Percentiles rank a stretch among this genome's conserved stretches.
Evolutionary conservation across 148 eudicot species (phyloP).

Genomic region (Vaccinium macrocarpon): DNA sequence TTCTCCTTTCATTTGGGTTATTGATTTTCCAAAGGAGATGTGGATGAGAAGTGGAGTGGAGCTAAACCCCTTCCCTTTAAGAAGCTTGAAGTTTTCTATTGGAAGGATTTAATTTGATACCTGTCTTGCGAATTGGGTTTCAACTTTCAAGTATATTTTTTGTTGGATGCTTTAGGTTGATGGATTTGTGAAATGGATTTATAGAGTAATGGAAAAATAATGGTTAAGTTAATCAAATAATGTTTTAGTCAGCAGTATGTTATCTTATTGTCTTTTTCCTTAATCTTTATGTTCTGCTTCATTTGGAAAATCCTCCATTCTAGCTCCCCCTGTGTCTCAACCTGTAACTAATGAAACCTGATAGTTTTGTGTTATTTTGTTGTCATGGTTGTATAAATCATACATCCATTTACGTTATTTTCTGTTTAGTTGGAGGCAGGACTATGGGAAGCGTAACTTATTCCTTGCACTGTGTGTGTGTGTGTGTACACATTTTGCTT

Average conservation of each 20-base stretch:
- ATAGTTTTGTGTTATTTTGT: not conserved
- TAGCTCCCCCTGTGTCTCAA: too few relatives aligned
- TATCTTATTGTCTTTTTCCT: too few relatives aligned
- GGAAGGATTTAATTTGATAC: not conserved
- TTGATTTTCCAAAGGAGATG: slow-evolving; percentile 1
- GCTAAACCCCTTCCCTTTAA: not conserved
- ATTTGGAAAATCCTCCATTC: too few relatives aligned
- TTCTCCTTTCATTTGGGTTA: not conserved
- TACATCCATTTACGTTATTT: not conserved
- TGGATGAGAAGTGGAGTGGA: not conserved
- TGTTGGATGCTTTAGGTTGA: too few relatives aligned
- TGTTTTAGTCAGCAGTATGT: too few relatives aligned
- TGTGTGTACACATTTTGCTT: not conserved
- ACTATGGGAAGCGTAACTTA: not conserved
- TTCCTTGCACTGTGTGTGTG: not conserved
- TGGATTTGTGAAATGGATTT: too few relatives aligned
- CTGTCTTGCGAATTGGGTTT: not conserved
- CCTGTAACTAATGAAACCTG: too few relatives aligned
- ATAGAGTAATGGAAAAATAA: too few relatives aligned
- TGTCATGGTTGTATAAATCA: not conserved
- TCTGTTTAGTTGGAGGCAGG: not conserved
- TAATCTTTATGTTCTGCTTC: too few relatives aligned
- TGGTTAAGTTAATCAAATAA: too few relatives aligned
- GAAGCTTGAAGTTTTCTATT: not conserved
- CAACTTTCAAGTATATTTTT: too few relatives aligned